Base-by-base conservation (phyloP, 768 basidiomycete genomes). In the Boletus sensibilis region DNA sequence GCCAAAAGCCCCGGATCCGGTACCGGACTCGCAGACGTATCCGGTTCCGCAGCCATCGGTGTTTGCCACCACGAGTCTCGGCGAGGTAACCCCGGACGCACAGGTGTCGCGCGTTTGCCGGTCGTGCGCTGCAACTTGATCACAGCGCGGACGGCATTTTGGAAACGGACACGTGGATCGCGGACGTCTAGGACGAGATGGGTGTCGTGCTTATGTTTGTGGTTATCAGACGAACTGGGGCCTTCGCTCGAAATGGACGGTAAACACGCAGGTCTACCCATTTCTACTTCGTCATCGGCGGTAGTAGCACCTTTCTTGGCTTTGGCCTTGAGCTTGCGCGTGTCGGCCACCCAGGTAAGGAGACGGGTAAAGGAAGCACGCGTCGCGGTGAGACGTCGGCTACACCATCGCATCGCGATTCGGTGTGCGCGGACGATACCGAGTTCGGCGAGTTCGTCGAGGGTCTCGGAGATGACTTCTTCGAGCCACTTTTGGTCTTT, bases 401-500 rank as follows among this genome's bases (percentile, higher is more conserved):
- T n/a, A 38, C 68, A 69, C 68, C 68, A 72, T 8, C n/a, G 47
- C 16, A 68, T n/a, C 3, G 57, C 54, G 12, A 57, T 16, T 11
- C 63, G 68, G 35, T 68, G 59, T n/a, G 63, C 68, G 16, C 65
- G 67, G 20, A 68, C 65, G 40, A 68, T 58, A 0, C 65, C 58
- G 16, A 63, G 63, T 25, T 50, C 27, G 5, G 68, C 58, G 16
- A 69, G 41, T 5, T 56, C 9, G 44, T 68, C 52, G 13, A 72
- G 63, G 39, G 25, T 58, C 57, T 68, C 68, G 50, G 48, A 53
- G 63, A 59, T 69, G 52, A 78, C 70, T 57, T 77, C 78, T 39
- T 68, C 72, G 3, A 81, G 74, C 79, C 80, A 81, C 41, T 74
- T 76, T 52, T 76, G 71, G 6, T 80, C 79, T 27, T 72, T 75